phyloP scores from a whole-genome alignment of 768 basidiomycete species.

The Ramaria sp. region DNA sequence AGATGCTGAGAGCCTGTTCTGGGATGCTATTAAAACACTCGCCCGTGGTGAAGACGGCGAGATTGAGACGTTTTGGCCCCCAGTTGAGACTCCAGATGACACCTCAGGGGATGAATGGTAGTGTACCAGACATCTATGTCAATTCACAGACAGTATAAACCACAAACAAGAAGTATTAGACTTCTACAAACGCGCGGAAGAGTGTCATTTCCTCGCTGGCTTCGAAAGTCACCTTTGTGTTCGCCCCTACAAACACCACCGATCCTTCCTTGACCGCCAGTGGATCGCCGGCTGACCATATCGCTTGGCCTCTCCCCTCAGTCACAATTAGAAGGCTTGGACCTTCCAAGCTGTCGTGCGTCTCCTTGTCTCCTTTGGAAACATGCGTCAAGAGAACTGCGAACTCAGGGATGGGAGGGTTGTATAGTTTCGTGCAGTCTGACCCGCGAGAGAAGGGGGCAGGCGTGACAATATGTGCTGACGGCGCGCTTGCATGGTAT shows the following conservation, averaged over 20 bases:
- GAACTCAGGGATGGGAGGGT: conserved; percentile 93
- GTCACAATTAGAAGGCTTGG: conserved; percentile 82
- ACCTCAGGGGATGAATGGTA: conserved; percentile 1
- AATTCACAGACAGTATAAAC: background rate
- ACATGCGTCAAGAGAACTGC: conserved; percentile 64
- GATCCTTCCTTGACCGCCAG: conserved; percentile 50
- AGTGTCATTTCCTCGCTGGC: conserved; percentile 35
- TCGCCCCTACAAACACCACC: conserved; percentile 78
- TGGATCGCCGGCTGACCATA: conserved; percentile 29
- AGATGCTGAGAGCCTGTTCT: conserved; percentile 49
- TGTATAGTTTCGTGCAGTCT: conserved; percentile 46
- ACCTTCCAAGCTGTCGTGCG: conserved; percentile 57
- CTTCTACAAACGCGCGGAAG: conserved; percentile 64
- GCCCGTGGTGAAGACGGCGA: background rate
- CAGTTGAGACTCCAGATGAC: background rate
- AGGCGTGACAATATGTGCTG: conserved; percentile 62
- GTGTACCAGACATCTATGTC: background rate
- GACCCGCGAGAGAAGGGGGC: conserved; percentile 29
- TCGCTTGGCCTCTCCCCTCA: conserved; percentile 47
- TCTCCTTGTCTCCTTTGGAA: conserved; percentile 31
- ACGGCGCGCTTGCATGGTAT: conserved; percentile 60
- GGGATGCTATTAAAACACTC: conserved; percentile 26
- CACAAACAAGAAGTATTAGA: background rate
- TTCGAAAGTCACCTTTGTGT: conserved; percentile 40
- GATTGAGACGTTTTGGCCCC: conserved; percentile 1